Conservation (phyloP, 495 filamentous ascomycete species). For the Penicillium fimorum region DNA sequence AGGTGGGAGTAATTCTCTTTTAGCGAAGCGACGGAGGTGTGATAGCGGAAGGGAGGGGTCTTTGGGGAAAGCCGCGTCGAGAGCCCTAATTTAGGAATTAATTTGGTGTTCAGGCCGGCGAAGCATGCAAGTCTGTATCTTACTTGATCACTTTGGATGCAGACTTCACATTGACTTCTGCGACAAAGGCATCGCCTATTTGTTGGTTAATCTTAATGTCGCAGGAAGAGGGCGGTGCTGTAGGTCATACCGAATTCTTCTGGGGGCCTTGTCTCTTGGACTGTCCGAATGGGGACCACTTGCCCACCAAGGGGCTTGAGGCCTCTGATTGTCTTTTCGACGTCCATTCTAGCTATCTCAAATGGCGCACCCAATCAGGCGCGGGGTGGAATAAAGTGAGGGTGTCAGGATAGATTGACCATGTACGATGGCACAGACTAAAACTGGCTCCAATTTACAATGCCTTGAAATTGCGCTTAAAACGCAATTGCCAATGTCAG, state of each 20-base stretch:
- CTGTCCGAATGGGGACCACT: slow-evolving; percentile 37
- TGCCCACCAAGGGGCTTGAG: slow-evolving; percentile 34
- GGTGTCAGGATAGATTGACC: neutral
- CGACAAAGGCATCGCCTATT: slow-evolving; percentile 43
- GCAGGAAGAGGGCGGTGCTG: neutral
- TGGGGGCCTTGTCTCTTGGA: slow-evolving; percentile 41
- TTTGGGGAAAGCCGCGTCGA: slow-evolving; percentile 51
- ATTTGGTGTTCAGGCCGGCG: neutral
- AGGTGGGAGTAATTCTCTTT: slow-evolving; percentile 63
- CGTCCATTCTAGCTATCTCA: slow-evolving; percentile 25
- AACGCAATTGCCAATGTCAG: neutral
- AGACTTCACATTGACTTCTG: slow-evolving; percentile 44
- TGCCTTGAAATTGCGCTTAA: too few relatives aligned
- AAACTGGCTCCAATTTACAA: neutral
- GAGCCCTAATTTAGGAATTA: slow-evolving; percentile 26
- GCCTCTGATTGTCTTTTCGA: slow-evolving; percentile 20
- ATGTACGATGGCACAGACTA: neutral
- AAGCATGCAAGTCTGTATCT: slow-evolving; percentile 5
- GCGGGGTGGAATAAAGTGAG: slow-evolving; percentile 1
- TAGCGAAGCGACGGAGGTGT: slow-evolving; percentile 82
- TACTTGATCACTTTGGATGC: slow-evolving; percentile 51
- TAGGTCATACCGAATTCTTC: slow-evolving; percentile 40
- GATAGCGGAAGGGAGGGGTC: slow-evolving; percentile 60
- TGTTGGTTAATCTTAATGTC: slow-evolving; percentile 11
- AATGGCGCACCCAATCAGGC: neutral